phyloP scores from a whole-genome alignment of 2,329 filamentous ascomycete species.

The Pseudovirgaria hyperparasitica region DNA sequence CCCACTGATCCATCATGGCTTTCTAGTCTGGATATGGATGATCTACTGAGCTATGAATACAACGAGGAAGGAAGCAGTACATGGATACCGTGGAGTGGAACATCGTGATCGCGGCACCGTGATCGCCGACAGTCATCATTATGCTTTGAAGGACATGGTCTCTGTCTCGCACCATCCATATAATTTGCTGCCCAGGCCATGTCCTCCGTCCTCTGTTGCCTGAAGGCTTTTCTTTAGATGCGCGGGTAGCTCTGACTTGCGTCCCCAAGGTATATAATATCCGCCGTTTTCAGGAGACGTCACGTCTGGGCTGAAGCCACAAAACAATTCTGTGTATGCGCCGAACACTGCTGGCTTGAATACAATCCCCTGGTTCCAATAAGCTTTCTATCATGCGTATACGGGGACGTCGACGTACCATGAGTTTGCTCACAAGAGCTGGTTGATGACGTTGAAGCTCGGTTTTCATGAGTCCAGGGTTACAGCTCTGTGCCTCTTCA shows the following conservation, averaged over 20 bases:
- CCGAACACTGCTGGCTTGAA: constrained; percentile 8
- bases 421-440: constrained; percentile 2
- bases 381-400: not conserved
- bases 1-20: too few relatives aligned
- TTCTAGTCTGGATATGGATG: too few relatives aligned
- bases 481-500: constrained; percentile 7
- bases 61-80: too few relatives aligned
- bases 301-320: constrained; percentile 9
- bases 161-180: constrained; percentile 2
- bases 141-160: too few relatives aligned
- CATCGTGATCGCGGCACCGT: not conserved
- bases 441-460: constrained; percentile 7
- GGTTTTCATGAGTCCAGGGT: constrained; percentile 8
- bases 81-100: too few relatives aligned
- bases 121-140: not conserved
- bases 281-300: constrained; percentile 5
- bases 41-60: too few relatives aligned
- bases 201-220: constrained; percentile 1
- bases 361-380: constrained; percentile 1
- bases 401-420: constrained; percentile 2
- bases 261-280: constrained; percentile 11
- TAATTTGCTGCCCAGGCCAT: constrained; percentile 1
- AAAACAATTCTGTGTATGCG: constrained; percentile 12
- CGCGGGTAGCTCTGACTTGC: constrained; percentile 8
- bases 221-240: constrained; percentile 4